phyloP scores from a whole-genome alignment of 208 protist genomes.

The Strigomonas culicis region DNA sequence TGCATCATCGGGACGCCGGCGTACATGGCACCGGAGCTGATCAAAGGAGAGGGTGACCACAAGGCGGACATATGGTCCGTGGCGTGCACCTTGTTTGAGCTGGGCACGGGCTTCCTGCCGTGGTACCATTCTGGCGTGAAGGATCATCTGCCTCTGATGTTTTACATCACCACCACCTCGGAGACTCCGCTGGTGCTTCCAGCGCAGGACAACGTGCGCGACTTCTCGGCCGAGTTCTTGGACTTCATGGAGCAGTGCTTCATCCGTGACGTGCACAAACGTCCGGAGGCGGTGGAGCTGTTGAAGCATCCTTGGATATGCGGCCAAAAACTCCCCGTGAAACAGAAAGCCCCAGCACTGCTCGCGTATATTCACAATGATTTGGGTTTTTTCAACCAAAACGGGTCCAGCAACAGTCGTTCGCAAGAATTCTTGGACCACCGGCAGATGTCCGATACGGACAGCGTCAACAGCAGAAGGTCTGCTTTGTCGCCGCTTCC shows the following conservation, averaged over 20 bases:
- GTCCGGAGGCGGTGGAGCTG: slow-evolving; percentile 72
- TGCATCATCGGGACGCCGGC: slow-evolving; percentile 88
- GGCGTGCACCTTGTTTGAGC: slow-evolving; percentile 86
- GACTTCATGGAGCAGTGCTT: slow-evolving; percentile 89
- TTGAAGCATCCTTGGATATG: slow-evolving; percentile 82
- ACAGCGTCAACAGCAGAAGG: too few species aligned
- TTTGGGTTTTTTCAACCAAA: too few species aligned
- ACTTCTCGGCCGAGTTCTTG: slow-evolving; percentile 77
- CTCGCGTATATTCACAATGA: slow-evolving; percentile 24
- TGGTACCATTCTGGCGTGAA: slow-evolving; percentile 84
- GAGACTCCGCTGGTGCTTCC: slow-evolving; percentile 72
- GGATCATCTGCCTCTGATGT: slow-evolving; percentile 83
- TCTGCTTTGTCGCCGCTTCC: too few species aligned
- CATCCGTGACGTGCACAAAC: slow-evolving; percentile 50
- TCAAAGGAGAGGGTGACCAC: slow-evolving; percentile 75
- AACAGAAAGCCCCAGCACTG: slow-evolving; percentile 11
- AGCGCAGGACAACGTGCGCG: slow-evolving; percentile 30
- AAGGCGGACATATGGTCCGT: slow-evolving; percentile 90
- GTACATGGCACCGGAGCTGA: slow-evolving; percentile 90
- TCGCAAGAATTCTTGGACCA: too few species aligned
- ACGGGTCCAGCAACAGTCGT: too few species aligned
- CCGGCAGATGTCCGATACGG: too few species aligned
- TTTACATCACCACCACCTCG: slow-evolving; percentile 84
- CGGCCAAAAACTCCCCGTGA: slow-evolving; percentile 21
- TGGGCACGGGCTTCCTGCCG: slow-evolving; percentile 70